Conservation (phyloP, 2,329 filamentous ascomycete genomes). For the Polychaeton citri region DNA sequence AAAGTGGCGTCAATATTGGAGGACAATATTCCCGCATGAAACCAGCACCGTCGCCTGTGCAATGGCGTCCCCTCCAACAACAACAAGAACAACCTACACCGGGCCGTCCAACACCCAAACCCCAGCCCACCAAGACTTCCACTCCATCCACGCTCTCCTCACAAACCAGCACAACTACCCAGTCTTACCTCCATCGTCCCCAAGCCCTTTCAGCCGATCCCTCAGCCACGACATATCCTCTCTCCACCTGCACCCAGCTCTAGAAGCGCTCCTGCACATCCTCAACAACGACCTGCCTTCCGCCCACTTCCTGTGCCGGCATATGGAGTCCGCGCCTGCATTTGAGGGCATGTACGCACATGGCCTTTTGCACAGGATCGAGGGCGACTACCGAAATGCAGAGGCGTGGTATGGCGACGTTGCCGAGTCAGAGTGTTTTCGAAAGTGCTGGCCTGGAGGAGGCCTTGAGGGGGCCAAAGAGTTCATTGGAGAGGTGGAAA, state of each 20-base stretch:
- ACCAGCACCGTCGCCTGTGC: too few relatives aligned
- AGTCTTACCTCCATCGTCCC: slow-evolving; percentile 16
- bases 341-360: slow-evolving; percentile 40
- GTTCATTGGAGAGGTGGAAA: slow-evolving; percentile 26
- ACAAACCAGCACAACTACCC: slow-evolving; percentile 11
- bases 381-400: slow-evolving; percentile 38
- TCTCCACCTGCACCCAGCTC: slow-evolving; percentile 29
- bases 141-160: slow-evolving; percentile 16
- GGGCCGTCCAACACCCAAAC: not conserved
- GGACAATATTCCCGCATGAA: too few relatives aligned
- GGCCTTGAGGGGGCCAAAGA: slow-evolving; percentile 12
- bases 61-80: not conserved
- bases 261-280: slow-evolving; percentile 39
- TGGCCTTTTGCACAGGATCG: slow-evolving; percentile 36
- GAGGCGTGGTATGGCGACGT: slow-evolving; percentile 37
- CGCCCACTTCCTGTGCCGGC: slow-evolving; percentile 39
- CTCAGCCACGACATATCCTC: slow-evolving; percentile 17
- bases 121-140: slow-evolving; percentile 13
- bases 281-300: slow-evolving; percentile 37
- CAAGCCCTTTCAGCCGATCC: slow-evolving; percentile 11
- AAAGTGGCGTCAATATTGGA: too few relatives aligned
- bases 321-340: slow-evolving; percentile 37
- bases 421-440: slow-evolving; percentile 21
- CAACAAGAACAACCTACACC: not conserved
- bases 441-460: slow-evolving; percentile 17